These are phyloP conservation scores for Globisporangium perplexum DNA, from an alignment of 352 stramenopile species.

Conservation along the genomic window DNA sequence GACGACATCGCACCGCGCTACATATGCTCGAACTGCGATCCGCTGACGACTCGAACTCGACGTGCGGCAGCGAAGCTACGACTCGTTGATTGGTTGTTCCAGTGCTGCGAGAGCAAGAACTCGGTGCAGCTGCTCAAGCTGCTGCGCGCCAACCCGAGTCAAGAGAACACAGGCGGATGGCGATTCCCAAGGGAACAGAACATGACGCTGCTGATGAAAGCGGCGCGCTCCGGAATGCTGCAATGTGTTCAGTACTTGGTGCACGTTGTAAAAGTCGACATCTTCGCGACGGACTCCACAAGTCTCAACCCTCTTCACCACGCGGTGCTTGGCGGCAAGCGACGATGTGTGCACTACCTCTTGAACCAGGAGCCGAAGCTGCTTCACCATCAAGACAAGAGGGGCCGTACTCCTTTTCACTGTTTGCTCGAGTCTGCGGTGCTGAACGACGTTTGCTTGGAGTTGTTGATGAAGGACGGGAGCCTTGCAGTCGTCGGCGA, in stretches of 20 bases:
- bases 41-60: conserved; percentile 22
- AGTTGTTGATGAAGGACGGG: conserved; percentile 24
- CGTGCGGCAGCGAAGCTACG: conserved; percentile 17
- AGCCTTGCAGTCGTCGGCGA: conserved; percentile 37
- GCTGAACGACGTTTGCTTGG: conserved; percentile 44
- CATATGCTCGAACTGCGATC: conserved; percentile 46
- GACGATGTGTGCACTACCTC: conserved; percentile 28
- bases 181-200: conserved; percentile 23
- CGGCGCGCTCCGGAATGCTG: conserved; percentile 29
- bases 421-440: conserved; percentile 38
- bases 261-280: conserved; percentile 30
- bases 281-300: conserved; percentile 38
- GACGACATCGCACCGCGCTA: conserved; percentile 24
- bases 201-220: conserved; percentile 49
- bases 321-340: conserved; percentile 32
- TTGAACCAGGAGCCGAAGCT: conserved; percentile 35
- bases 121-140: conserved; percentile 41
- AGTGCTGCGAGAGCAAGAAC: conserved; percentile 64
- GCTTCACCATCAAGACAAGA: conserved; percentile 45
- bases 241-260: conserved; percentile 39
- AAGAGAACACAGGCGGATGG: conserved; percentile 22
- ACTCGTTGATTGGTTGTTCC: conserved; percentile 54
- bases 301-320: conserved; percentile 56
- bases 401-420: conserved; percentile 49
- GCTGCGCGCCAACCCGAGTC: conserved; percentile 19